These are phyloP conservation scores for Acer campestre DNA, from an alignment of 345 rosid genomes.

Conservation along the genomic window DNA sequence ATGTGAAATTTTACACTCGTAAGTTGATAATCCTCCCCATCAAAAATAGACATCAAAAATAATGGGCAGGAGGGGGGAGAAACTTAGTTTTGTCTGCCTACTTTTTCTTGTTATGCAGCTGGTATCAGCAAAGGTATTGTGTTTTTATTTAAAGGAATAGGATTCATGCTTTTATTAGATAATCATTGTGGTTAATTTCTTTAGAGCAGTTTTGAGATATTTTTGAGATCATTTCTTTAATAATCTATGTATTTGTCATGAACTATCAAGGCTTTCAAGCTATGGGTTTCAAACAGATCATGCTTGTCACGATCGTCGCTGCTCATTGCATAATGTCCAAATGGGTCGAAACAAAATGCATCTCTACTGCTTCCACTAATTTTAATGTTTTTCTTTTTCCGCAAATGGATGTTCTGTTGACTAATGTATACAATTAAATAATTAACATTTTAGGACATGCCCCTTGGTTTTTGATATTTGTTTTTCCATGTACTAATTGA, in stretches of 20 bases:
- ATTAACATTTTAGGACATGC: too few relatives aligned
- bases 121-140: neutral
- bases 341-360: neutral
- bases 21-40: constrained; percentile 17
- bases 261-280: too few relatives aligned
- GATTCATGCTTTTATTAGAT: neutral
- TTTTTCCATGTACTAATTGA: too few relatives aligned
- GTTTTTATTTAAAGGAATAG: neutral
- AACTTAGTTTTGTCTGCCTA: neutral
- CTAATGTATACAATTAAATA: too few relatives aligned
- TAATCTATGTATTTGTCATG: neutral
- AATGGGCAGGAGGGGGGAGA: constrained; percentile 23
- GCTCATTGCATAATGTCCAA: too few relatives aligned
- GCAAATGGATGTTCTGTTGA: too few relatives aligned
- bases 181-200: neutral
- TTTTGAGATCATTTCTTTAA: neutral
- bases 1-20: constrained; percentile 23
- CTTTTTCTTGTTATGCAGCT: neutral
- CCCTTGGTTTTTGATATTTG: too few relatives aligned
- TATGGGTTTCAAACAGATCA: too few relatives aligned
- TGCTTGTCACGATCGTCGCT: too few relatives aligned
- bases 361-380: neutral
- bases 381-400: too few relatives aligned
- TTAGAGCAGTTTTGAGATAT: neutral
- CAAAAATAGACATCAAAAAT: constrained; percentile 24